A percentile compares a stretch with the other conserved stretches of the same genome.
Conservation (phyloP, 2,329 filamentous ascomycete genomes). For the Alternaria sp. region DNA sequence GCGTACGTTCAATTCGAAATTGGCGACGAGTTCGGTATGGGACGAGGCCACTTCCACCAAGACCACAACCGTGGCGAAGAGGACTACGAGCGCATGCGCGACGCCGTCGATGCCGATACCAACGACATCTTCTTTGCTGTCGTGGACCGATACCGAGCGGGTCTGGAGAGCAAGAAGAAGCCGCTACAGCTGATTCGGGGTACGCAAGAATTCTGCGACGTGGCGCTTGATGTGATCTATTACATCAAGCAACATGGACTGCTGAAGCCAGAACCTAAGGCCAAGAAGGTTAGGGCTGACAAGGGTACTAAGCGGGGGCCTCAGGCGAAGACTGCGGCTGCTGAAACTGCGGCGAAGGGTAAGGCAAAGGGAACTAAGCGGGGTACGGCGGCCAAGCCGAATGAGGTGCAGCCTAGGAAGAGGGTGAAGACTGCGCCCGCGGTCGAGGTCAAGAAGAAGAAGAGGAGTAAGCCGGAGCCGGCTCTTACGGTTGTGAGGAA, state of each 20-base stretch:
- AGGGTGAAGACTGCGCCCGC: constrained; percentile 23
- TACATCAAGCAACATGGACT: constrained; percentile 40
- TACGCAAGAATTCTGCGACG: constrained; percentile 42
- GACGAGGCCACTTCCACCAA: constrained; percentile 13
- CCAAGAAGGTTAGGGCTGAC: constrained; percentile 17
- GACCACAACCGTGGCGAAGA: constrained; percentile 1
- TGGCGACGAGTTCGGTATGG: constrained; percentile 28
- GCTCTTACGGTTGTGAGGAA: constrained; percentile 7
- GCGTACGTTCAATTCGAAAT: constrained; percentile 32
- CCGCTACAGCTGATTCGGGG: constrained; percentile 30
- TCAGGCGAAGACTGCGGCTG: neutral
- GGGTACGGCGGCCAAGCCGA: constrained; percentile 8
- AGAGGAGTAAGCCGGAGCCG: neutral
- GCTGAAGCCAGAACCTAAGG: constrained; percentile 2
- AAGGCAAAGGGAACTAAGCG: constrained; percentile 3
- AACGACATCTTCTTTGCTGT: constrained; percentile 44
- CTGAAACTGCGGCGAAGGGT: neutral
- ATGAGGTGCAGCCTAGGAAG: constrained; percentile 24
- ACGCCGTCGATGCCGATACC: constrained; percentile 21
- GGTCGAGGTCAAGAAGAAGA: constrained; percentile 12
- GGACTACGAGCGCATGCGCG: constrained; percentile 10
- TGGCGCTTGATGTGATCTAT: constrained; percentile 38
- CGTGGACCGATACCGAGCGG: constrained; percentile 42
- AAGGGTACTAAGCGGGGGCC: constrained; percentile 26
- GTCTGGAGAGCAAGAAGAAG: constrained; percentile 21